A percentile compares a stretch with the other conserved stretches of the same genome.
phyloP scores from a whole-genome alignment of 805 yeast genomes.

The Hanseniaspora singularis region DNA sequence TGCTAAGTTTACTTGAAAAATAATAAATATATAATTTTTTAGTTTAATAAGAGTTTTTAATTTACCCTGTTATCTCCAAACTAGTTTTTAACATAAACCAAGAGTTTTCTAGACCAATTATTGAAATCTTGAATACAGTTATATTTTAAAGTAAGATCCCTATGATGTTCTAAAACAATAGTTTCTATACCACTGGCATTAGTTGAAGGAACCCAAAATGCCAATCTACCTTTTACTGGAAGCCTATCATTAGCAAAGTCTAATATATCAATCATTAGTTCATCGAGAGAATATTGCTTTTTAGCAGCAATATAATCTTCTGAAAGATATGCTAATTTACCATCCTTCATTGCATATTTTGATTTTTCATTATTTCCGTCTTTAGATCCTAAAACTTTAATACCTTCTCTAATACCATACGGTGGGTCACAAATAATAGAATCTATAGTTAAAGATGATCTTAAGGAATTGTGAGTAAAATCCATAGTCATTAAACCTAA shows the following conservation, averaged over 20 bases:
- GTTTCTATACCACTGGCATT: constrained; percentile 66
- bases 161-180: constrained; percentile 41
- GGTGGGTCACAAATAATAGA: constrained; percentile 94
- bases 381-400: constrained; percentile 81
- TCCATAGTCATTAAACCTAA: constrained; percentile 83
- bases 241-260: constrained; percentile 60
- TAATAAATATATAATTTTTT: constrained; percentile 21
- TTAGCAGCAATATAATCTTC: constrained; percentile 86
- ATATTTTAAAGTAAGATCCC: constrained; percentile 35
- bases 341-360: constrained; percentile 63
- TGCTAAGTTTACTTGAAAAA: neutral
- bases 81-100: constrained; percentile 63
- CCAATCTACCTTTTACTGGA: constrained; percentile 64
- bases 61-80: neutral
- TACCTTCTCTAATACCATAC: constrained; percentile 91
- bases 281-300: constrained; percentile 72
- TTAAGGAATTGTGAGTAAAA: constrained; percentile 78
- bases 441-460: constrained; percentile 53
- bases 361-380: constrained; percentile 53
- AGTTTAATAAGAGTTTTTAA: constrained; percentile 44
- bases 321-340: constrained; percentile 62
- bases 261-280: constrained; percentile 65
- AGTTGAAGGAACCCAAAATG: constrained; percentile 97
- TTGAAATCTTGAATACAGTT: constrained; percentile 78
- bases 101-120: constrained; percentile 81